Evolutionary conservation across 805 yeast species (phyloP), one percentile per base, ranked within the genome.

Genomic region (Grigorovia yakushimaensis): DNA sequence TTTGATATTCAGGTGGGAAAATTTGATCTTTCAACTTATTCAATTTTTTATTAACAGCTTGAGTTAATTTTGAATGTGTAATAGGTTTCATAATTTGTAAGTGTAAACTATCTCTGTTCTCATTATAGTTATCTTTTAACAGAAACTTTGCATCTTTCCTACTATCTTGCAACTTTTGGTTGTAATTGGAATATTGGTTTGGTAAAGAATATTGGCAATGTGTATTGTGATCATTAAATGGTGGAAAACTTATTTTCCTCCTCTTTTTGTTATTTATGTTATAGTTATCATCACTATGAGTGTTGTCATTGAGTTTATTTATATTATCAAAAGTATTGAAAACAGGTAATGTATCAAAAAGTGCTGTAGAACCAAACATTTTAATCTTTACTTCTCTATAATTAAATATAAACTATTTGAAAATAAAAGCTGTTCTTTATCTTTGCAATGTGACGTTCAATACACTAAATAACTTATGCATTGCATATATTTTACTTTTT

Each of bases 111-210:
- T 52, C 48, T n/a, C 49, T 30, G 11, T 57, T 48, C 9, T 18
- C 21, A 23, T 41, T 8, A 20, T 51, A 54, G 10, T 55, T 54
- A 22, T 55, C 63, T 39, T 57, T 58, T 2, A 52, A 44, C 20
- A 53, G 53, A 19, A 58, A 62, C 43, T 56, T 58, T 23, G 59
- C 56, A 20, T 57, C 60, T 39, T 53, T 56, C 18, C 58, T 58
- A 42, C 60, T 65, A 30, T 65, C 66, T n/a, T n/a, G n/a, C n/a
- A n/a, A n/a, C n/a, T n/a, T n/a, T n/a, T n/a, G n/a, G n/a, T n/a
- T n/a, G n/a, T n/a, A n/a, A 23, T 23, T 23, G n/a, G 37, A 33
- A 33, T 9, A 33, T 33, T 13, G 17, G 15, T 33, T 15, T 13
- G 18, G 37, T 33, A 33, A 4, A 33, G 37, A 33, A 33, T 9